phyloP scores from a whole-genome alignment of 176 grass and related monocot genomes.

The Phragmites australis region DNA sequence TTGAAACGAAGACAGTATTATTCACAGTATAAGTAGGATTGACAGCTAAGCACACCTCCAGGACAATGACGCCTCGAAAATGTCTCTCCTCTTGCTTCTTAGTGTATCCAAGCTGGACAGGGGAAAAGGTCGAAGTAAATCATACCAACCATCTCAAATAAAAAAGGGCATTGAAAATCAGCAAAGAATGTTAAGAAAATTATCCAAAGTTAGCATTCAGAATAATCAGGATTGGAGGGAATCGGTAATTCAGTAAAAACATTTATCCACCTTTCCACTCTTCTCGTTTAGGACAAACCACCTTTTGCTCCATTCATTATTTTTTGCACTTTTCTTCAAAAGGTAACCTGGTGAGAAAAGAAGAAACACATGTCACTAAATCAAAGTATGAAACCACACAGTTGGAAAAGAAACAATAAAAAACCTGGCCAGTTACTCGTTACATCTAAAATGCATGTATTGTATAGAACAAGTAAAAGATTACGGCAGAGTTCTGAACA shows the following conservation, averaged over 20 bases:
- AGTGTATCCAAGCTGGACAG: slow-evolving; percentile 83
- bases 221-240: neutral
- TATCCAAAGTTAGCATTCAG: slow-evolving; percentile 28
- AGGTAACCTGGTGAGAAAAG: slow-evolving; percentile 63
- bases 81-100: slow-evolving; percentile 97
- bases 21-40: neutral
- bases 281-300: slow-evolving; percentile 97
- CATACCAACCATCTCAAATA: slow-evolving; percentile 27
- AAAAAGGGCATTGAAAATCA: slow-evolving; percentile 1
- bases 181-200: neutral
- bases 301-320: slow-evolving; percentile 86
- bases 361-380: neutral
- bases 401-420: slow-evolving; percentile 9
- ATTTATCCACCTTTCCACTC: slow-evolving; percentile 84
- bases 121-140: slow-evolving; percentile 29
- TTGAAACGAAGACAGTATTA: neutral
- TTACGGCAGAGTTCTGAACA: neutral
- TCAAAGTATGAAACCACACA: slow-evolving; percentile 14
- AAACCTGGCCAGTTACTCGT: neutral
- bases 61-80: slow-evolving; percentile 83
- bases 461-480: slow-evolving; percentile 12
- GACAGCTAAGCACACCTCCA: slow-evolving; percentile 61
- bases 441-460: neutral
- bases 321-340: slow-evolving; percentile 93
- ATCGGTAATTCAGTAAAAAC: slow-evolving; percentile 22